These are phyloP conservation scores for Spathaspora boniae DNA, from an alignment of 805 yeast genomes.

Conservation along the genomic window DNA sequence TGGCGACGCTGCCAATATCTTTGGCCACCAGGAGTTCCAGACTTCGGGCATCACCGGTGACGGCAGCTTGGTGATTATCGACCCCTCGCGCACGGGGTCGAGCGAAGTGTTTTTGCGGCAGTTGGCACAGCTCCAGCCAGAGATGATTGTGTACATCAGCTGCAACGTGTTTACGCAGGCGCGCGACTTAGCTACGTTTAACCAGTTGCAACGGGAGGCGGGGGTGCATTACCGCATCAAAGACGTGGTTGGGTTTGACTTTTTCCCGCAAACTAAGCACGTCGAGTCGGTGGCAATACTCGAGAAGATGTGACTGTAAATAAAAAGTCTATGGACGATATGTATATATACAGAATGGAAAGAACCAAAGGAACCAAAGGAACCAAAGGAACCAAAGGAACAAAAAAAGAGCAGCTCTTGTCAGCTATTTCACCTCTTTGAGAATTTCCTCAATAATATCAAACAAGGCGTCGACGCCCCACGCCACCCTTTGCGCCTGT, in stretches of 20 bases:
- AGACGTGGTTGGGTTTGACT: constrained; percentile 39
- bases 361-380: no score
- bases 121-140: constrained; percentile 33
- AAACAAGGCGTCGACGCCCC: constrained; percentile 60
- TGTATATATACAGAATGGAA: background rate
- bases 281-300: constrained; percentile 54
- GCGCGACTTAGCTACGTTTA: constrained; percentile 34
- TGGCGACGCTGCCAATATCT: constrained; percentile 38
- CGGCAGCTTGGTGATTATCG: constrained; percentile 38
- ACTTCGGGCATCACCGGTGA: constrained; percentile 25
- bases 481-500: constrained; percentile 54
- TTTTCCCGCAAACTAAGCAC: constrained; percentile 57
- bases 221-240: constrained; percentile 17
- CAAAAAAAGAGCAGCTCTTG: no score
- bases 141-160: constrained; percentile 37
- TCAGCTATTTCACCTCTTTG: constrained; percentile 55
- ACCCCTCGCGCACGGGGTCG: constrained; percentile 45
- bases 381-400: no score
- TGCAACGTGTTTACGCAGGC: constrained; percentile 47
- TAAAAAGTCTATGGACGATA: background rate
- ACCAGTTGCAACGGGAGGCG: constrained; percentile 16
- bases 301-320: constrained; percentile 12
- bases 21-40: constrained; percentile 22
- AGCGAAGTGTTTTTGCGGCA: constrained; percentile 32
- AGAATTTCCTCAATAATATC: constrained; percentile 42